Evolutionary conservation across 2,329 filamentous ascomycete genomes (phyloP), one percentile per base, ranked within the genome.

Genomic region (Colletotrichum endophyticum): DNA sequence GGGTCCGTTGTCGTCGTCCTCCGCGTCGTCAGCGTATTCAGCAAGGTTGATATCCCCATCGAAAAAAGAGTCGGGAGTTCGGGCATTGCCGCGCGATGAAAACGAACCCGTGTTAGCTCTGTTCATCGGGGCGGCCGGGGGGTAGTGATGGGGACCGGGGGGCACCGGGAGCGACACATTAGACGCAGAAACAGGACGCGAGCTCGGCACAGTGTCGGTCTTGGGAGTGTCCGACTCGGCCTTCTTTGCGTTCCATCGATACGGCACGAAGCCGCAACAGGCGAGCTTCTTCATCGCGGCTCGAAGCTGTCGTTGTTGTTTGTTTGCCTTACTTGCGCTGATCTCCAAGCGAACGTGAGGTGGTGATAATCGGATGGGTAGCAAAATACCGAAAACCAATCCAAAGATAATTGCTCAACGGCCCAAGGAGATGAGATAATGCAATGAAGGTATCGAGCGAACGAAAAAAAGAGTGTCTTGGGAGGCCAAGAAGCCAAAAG

Each of bases 1-100:
- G 80, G 82, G 32, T 83, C 62, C 68, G 22, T 72, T 28, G 22
- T 59, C 61, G 27, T 72, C 62, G 13, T 75, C 73, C 32, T 75
- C 73, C 25, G 69, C 30, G 27, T 75, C 73, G 30, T 70, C 72
- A 61, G 39, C 73, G 62, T 72, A 75, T 56, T 75, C 73, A 30
- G 72, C 28, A 53, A 53, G 44, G 53, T 49, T 39, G 39, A 63
- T 67, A 28, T 70, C 69, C 34, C 72, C 70, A 49, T 53, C 44
- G 27, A 75, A 57, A 72, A 68, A 66, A 30, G 34, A 63, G 39
- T 76, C 73, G 30, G 69, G 73, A 30, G 69, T 67, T 34, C 59
- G 70, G 39, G 49, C 32, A n/a, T 68, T 36, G 16, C 64, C 67
- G n/a, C 73, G 73, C 8, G 70, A 76, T 15, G 73, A 32, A 6